Base-by-base conservation (phyloP, 108 stramenopile genomes). In the Asterionellopsis glacialis region DNA sequence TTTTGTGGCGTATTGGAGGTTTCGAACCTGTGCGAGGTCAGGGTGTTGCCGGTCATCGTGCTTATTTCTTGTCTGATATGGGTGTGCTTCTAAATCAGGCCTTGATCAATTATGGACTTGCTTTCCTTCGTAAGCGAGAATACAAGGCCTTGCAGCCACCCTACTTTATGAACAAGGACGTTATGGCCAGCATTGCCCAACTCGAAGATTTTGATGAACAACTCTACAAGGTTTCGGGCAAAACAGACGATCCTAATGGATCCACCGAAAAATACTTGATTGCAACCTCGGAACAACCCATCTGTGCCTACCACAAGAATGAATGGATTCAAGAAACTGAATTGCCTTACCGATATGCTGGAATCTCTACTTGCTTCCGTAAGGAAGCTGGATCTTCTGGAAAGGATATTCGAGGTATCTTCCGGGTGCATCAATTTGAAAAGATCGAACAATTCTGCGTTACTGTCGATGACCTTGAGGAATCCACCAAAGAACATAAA, bases 391-490 rank as follows among this genome's bases (percentile, higher is more conserved):
- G 99, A 13, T 80, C 84, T 21, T 88, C 87, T 55, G 99, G 99
- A 41, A 90, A 89, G 74, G 99, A 99, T 69, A 97, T 96, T 61
- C 96, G 99, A 67, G 99, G 99, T 26, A 99, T 99, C 65, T 99
- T 98, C 73, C 94, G 99, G 21, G 99, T 99, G 7, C 99, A 99
- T 75, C 99, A 99, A 75, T 99, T 99, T 78, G 98, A 99, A 70
- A 99, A 99, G 89, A 93, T 99, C 61, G 99, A 99, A 75, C 99
- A 99, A 76, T 99, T 99, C 77, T 95, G 93, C 65, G 74, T 98
- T 48, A 94, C 93, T 38, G 88, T 82, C 47, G 95, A 96, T 65
- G 95, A 96, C 57, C 77, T 98, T 45, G 97, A 97, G 65, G 76
- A 72, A 53, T 93, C 90, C 24, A 61, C 85, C 51, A 83, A 68